Evolutionary conservation across 164 flowering plant species (phyloP), one percentile per base, ranked within the genome.

Genomic region (Vitis rotundifolia): DNA sequence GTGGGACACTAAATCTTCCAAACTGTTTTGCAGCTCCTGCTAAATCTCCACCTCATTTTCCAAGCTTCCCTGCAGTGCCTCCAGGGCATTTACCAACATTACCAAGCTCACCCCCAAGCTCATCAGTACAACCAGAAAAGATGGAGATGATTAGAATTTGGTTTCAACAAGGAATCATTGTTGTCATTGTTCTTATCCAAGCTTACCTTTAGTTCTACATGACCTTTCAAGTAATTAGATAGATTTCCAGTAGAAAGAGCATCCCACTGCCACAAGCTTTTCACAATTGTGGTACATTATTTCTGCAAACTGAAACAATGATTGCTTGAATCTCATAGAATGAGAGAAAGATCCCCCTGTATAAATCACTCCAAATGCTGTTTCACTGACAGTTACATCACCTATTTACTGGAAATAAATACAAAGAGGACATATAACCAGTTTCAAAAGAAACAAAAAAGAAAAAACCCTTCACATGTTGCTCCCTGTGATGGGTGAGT

Each of bases 11-110:
- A 55, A 61, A 28, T 16, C 28, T 19, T 37, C 9, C 37, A 7
- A 59, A 11, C 14, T 44, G 15, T 52, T 56, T 49, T 48, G 63
- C 70, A 72, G 70, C 31, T 16, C 26, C 73, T 29, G 66, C 55
- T 56, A 29, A 57, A 19, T 64, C 60, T 49, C 26, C 65, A 16
- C 48, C 66, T 18, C 58, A 65, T 59, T 66, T 54, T 26, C 31
- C 9, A 10, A 66, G 31, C 60, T 3, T 22, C 14, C 57, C 54
- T 6, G 66, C 75, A 9, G 47, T 48, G 37, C 51, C 53, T 31
- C 61, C 77, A 22, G 52, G 2, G 15, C 55, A 48, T n/a, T 15
- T 61, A 49, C 62, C 62, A 51, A 50, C 62, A 26, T 11, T 54
- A 22, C 59, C 60, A 22, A 53, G 61, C 29, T 65, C 59, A 2